phyloP scores from a whole-genome alignment of 2,329 filamentous ascomycete species.

The Dothideomycetes sp. region DNA sequence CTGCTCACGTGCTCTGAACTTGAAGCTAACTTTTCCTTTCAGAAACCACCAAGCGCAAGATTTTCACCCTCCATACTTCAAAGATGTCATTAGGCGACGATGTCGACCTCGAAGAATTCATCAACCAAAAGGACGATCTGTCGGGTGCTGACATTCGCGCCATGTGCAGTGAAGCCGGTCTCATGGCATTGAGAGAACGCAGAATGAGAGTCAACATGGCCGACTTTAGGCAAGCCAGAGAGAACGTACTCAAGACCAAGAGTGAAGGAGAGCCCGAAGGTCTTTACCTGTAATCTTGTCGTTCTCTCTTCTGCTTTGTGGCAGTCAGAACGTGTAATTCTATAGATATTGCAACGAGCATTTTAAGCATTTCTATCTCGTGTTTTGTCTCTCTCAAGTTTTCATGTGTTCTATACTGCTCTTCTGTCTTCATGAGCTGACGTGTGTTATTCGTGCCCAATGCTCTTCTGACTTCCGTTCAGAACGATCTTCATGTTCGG shows the following conservation, averaged over 20 bases:
- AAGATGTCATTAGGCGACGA: slow-evolving; percentile 97
- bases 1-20: background rate
- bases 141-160: slow-evolving; percentile 98
- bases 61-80: slow-evolving; percentile 93
- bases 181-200: slow-evolving; percentile 87
- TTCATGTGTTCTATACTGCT: too few relatives aligned
- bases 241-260: slow-evolving; percentile 96
- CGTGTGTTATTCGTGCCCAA: too few relatives aligned
- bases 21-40: slow-evolving; percentile 37
- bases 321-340: too few relatives aligned
- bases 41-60: slow-evolving; percentile 94
- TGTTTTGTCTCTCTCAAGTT: too few relatives aligned
- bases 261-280: slow-evolving; percentile 97
- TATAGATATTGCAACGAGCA: too few relatives aligned
- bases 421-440: too few relatives aligned
- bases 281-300: slow-evolving; percentile 72
- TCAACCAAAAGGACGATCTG: slow-evolving; percentile 94
- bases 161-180: slow-evolving; percentile 92
- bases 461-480: too few relatives aligned
- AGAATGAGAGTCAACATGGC: slow-evolving; percentile 99
- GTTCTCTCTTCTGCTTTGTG: slow-evolving; percentile 43
- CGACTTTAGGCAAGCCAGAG: slow-evolving; percentile 85
- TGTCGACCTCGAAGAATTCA: slow-evolving; percentile 98
- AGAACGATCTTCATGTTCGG: too few relatives aligned
- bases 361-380: too few relatives aligned